Conservation (phyloP, 163 green algal species). For the Chloromonas sp. region DNA sequence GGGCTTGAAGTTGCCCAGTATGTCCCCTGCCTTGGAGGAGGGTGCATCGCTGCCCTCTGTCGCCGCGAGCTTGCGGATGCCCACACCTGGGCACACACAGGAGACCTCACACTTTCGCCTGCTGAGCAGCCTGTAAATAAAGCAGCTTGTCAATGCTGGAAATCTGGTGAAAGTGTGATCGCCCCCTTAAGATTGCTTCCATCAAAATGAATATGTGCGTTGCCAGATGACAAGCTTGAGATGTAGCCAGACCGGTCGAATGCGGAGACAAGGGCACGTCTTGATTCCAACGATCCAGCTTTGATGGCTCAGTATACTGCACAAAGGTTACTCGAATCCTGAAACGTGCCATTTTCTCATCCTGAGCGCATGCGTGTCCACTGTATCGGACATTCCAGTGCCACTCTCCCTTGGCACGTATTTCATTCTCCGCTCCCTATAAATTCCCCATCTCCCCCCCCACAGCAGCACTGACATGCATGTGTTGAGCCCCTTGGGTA, state of each 20-base stretch:
- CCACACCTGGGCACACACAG: neutral
- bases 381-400: no score
- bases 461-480: neutral
- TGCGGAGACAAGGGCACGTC: no score
- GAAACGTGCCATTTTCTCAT: no score
- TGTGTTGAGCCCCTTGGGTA: neutral
- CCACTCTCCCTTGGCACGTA: no score
- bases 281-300: no score
- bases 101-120: neutral
- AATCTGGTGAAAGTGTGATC: neutral
- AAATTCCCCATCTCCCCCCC: neutral
- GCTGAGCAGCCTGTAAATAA: neutral
- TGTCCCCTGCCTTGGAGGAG: slow-evolving; percentile 1
- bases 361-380: no score
- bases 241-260: no score
- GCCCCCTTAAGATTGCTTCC: neutral
- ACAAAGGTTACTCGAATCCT: no score
- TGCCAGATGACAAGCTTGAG: no score
- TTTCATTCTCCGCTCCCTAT: no score
- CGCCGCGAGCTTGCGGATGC: neutral
- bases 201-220: no score
- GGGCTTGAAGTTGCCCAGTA: slow-evolving; percentile 24
- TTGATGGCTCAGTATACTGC: no score
- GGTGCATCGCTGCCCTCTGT: neutral
- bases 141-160: neutral